phyloP scores from a whole-genome alignment of 768 basidiomycete species.

The Agaricus sinodeliciosus region DNA sequence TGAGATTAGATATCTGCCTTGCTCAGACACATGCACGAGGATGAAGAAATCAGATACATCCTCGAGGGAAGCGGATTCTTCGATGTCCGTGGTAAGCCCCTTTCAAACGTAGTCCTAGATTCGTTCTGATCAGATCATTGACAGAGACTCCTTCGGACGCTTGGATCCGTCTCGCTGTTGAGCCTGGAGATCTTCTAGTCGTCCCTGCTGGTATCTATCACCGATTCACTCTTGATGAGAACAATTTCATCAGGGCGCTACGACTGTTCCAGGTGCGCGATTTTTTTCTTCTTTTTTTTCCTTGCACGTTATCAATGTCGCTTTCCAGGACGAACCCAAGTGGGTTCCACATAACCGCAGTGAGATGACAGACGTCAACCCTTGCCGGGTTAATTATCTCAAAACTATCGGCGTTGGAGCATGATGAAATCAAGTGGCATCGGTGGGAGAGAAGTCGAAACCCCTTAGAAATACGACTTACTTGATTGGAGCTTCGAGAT shows the following conservation, averaged over 20 bases:
- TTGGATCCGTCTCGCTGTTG: conserved; percentile 80
- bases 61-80: conserved; percentile 87
- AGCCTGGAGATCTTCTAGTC: conserved; percentile 78
- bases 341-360: conserved; percentile 77
- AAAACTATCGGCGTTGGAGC: conserved; percentile 37
- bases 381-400: conserved; percentile 56
- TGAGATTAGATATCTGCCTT: background rate
- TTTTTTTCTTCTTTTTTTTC: background rate
- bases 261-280: conserved; percentile 71
- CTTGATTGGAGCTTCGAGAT: too few species aligned
- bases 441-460: too few species aligned
- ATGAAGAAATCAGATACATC: conserved; percentile 92
- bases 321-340: conserved; percentile 77
- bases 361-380: conserved; percentile 55
- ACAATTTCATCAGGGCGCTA: conserved; percentile 67
- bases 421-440: conserved; percentile 11
- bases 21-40: conserved; percentile 85
- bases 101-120: background rate
- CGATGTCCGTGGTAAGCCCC: conserved; percentile 70
- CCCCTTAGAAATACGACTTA: too few species aligned
- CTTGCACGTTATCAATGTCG: too few species aligned
- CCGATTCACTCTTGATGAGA: conserved; percentile 84
- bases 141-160: conserved; percentile 56
- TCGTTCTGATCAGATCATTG: background rate
- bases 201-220: conserved; percentile 92